phyloP scores from a whole-genome alignment of 495 filamentous ascomycete species.

The Xylaria grammica region DNA sequence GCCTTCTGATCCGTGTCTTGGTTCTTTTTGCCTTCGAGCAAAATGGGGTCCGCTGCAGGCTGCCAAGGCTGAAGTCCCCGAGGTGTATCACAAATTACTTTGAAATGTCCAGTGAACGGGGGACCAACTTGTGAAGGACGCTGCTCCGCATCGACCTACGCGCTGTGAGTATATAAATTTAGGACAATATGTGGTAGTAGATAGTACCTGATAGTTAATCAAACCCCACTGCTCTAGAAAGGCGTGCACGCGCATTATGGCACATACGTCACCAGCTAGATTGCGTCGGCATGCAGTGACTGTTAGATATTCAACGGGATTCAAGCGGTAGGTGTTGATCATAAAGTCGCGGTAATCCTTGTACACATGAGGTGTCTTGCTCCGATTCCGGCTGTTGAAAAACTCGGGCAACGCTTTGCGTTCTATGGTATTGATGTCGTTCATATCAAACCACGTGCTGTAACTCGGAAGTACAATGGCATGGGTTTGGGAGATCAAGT shows the following conservation, averaged over 20 bases:
- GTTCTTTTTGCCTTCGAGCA: conserved; percentile 71
- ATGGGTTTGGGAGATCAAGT: conserved; percentile 90
- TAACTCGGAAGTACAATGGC: conserved; percentile 95
- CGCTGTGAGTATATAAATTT: conserved; percentile 33
- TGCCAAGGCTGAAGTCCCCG: conserved; percentile 94
- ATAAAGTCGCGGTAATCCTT: conserved; percentile 99
- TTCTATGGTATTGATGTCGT: conserved; percentile 84
- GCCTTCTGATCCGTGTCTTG: conserved; percentile 76
- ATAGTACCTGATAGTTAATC: conserved; percentile 94
- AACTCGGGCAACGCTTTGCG: conserved; percentile 93
- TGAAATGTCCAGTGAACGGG: conserved; percentile 96
- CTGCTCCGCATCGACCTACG: conserved; percentile 90
- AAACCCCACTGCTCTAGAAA: conserved; percentile 99
- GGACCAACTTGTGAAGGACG: conserved; percentile 94
- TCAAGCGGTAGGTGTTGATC: conserved; percentile 97
- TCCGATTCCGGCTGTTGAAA: conserved; percentile 96
- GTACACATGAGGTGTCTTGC: conserved; percentile 96
- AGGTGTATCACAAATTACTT: conserved; percentile 90
- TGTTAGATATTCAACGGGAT: conserved; percentile 94
- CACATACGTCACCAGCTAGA: conserved; percentile 95
- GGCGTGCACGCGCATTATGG: conserved; percentile 97
- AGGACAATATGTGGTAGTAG: not conserved
- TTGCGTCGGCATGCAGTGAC: conserved; percentile 97
- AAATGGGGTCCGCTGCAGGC: conserved; percentile 75
- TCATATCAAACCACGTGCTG: conserved; percentile 98